Percentiles rank a stretch among this genome's conserved stretches.
Evolutionary conservation across 1,139 yeast species (phyloP).

Genomic region (Taiozyma sp.): DNA sequence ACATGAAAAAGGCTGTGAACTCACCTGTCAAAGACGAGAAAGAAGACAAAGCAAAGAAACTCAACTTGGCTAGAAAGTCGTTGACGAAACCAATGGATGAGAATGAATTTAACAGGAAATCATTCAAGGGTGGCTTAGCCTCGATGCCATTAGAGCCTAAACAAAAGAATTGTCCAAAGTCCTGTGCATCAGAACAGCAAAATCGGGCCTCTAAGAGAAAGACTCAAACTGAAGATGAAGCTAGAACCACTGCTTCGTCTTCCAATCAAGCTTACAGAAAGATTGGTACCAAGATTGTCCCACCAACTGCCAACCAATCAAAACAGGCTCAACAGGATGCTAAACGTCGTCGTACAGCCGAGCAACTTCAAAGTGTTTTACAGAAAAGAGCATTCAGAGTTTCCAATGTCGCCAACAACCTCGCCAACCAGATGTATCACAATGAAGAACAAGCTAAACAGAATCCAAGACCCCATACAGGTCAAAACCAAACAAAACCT

Average conservation of each 20-base stretch:
- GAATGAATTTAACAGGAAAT: constrained; percentile 14
- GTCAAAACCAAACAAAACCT: constrained; percentile 5
- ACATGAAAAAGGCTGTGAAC: constrained; percentile 10
- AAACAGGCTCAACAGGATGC: constrained; percentile 17
- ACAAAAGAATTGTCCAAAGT: constrained; percentile 14
- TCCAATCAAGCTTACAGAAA: constrained; percentile 19
- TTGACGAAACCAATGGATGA: constrained; percentile 17
- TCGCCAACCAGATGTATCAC: not conserved
- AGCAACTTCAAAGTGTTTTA: constrained; percentile 15
- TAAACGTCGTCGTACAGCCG: constrained; percentile 24
- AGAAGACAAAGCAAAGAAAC: constrained; percentile 5
- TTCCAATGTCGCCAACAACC: constrained; percentile 5
- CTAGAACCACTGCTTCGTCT: not conserved
- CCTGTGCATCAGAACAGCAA: constrained; percentile 14
- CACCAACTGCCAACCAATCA: constrained; percentile 13
- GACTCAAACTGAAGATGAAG: constrained; percentile 21
- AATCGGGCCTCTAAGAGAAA: constrained; percentile 15
- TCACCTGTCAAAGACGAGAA: constrained; percentile 11
- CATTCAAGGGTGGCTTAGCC: constrained; percentile 17
- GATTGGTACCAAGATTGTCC: constrained; percentile 20
- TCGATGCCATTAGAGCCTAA: constrained; percentile 18
- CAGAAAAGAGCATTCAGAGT: constrained; percentile 21
- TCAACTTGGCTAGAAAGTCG: constrained; percentile 19
- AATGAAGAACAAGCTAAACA: constrained; percentile 9
- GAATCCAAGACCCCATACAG: constrained; percentile 7